Conservation (phyloP, 148 eudicot genomes). For the Fallopia convolvulus region DNA sequence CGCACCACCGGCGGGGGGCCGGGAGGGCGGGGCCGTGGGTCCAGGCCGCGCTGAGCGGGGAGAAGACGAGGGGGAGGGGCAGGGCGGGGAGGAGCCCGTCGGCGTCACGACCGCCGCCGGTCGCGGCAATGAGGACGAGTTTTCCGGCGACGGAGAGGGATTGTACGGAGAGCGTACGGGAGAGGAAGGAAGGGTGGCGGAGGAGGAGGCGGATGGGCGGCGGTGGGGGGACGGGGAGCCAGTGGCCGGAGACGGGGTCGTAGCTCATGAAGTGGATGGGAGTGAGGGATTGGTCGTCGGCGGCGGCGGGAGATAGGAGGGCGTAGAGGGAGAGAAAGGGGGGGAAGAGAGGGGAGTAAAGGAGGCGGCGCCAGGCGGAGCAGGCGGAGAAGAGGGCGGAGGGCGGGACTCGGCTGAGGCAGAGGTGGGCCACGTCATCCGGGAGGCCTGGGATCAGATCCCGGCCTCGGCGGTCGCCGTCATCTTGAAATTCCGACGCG, state of each 20-base stretch:
- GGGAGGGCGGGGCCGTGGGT: constrained; percentile 31
- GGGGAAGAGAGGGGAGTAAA: constrained; percentile 56
- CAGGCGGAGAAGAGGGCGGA: constrained; percentile 44
- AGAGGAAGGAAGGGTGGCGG: constrained; percentile 61
- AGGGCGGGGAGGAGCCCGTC: constrained; percentile 45
- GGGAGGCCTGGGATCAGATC: constrained; percentile 66
- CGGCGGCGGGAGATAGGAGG: constrained; percentile 18
- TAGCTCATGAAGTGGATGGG: constrained; percentile 23
- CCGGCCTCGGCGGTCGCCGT: background rate
- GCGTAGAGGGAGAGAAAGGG: constrained; percentile 59
- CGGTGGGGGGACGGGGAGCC: constrained; percentile 44
- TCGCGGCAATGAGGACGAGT: constrained; percentile 55
- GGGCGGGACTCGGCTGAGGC: constrained; percentile 46
- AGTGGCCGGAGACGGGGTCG: constrained; percentile 41
- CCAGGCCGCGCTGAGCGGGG: constrained; percentile 36
- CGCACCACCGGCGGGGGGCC: constrained; percentile 75
- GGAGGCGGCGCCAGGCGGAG: constrained; percentile 51
- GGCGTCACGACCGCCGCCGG: constrained; percentile 8
- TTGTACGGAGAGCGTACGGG: constrained; percentile 60
- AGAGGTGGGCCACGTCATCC: constrained; percentile 49
- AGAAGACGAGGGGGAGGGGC: constrained; percentile 46
- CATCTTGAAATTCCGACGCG: background rate
- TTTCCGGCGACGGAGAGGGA: constrained; percentile 29
- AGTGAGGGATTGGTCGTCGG: background rate
- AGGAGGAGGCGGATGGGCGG: constrained; percentile 38